phyloP scores from a whole-genome alignment of 108 stramenopile species.

The Craspedostauros australis region DNA sequence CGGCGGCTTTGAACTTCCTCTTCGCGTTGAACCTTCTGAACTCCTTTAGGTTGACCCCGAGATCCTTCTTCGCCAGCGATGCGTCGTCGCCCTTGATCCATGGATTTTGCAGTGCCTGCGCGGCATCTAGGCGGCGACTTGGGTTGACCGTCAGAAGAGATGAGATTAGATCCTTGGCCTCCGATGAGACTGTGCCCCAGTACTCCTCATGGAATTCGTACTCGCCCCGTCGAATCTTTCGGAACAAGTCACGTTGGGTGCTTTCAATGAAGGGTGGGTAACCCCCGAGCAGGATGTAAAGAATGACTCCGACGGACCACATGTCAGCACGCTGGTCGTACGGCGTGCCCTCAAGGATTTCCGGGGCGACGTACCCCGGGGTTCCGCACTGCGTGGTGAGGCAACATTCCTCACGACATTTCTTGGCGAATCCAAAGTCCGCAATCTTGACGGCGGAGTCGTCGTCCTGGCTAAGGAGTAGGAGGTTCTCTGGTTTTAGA shows the following conservation, averaged over 20 bases:
- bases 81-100: conserved; percentile 76
- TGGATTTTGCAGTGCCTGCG: conserved; percentile 61
- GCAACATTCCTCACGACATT: conserved; percentile 49
- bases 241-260: conserved; percentile 73
- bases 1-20: conserved; percentile 82
- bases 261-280: conserved; percentile 86
- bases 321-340: conserved; percentile 94
- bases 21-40: conserved; percentile 81
- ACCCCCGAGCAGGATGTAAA: conserved; percentile 95
- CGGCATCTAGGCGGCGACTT: conserved; percentile 48
- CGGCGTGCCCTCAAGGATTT: conserved; percentile 82
- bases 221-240: conserved; percentile 73
- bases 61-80: conserved; percentile 48
- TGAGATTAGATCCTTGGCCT: conserved; percentile 83
- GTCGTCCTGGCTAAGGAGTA: conserved; percentile 69
- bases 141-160: conserved; percentile 65
- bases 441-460: conserved; percentile 93
- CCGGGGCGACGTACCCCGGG: conserved; percentile 95
- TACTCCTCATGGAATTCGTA: conserved; percentile 86
- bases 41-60: conserved; percentile 52
- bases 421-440: conserved; percentile 97
- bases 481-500: conserved; percentile 92
- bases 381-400: conserved; percentile 92
- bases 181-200: conserved; percentile 74
- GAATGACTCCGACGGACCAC: conserved; percentile 96